Conservation (phyloP, 2,329 filamentous ascomycete genomes). For the Sporothrix brunneoviolacea region DNA sequence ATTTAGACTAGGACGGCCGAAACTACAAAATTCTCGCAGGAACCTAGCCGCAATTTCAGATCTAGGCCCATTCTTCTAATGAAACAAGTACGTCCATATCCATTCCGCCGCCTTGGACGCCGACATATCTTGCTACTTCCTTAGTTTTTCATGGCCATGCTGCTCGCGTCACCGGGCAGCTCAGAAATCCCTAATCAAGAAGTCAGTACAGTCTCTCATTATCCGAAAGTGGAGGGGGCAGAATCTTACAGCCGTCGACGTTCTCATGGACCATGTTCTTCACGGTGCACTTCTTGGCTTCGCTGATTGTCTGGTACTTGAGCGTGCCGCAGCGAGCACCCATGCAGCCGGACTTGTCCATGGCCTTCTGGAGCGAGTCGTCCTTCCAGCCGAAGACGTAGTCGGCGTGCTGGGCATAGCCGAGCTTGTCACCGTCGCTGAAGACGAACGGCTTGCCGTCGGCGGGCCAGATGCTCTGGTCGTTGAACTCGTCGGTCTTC, state of each 20-base stretch:
- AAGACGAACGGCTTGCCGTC: constrained; percentile 34
- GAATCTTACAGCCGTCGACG: constrained; percentile 31
- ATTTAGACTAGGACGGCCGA: too few species aligned
- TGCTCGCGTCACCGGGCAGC: neutral
- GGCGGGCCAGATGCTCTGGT: constrained; percentile 30
- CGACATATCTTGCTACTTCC: too few species aligned
- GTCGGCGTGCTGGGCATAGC: constrained; percentile 36
- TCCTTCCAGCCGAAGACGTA: constrained; percentile 36
- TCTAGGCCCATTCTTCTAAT: too few species aligned
- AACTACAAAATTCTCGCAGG: too few species aligned
- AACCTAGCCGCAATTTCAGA: too few species aligned
- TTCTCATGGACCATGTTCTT: constrained; percentile 27
- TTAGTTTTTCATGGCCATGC: constrained; percentile 15
- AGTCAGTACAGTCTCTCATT: neutral
- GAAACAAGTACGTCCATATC: too few species aligned
- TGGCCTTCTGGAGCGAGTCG: constrained; percentile 31
- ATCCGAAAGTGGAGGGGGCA: too few species aligned
- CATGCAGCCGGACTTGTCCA: constrained; percentile 37
- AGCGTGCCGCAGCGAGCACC: constrained; percentile 31
- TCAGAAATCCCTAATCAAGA: neutral
- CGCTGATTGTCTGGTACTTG: constrained; percentile 28
- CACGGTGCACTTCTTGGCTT: constrained; percentile 26
- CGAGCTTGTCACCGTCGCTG: constrained; percentile 32
- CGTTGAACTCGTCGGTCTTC: constrained; percentile 35
- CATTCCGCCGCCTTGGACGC: too few species aligned